Evolutionary conservation across 257 asterid species (phyloP).

Genomic region (Coffea canephora): DNA sequence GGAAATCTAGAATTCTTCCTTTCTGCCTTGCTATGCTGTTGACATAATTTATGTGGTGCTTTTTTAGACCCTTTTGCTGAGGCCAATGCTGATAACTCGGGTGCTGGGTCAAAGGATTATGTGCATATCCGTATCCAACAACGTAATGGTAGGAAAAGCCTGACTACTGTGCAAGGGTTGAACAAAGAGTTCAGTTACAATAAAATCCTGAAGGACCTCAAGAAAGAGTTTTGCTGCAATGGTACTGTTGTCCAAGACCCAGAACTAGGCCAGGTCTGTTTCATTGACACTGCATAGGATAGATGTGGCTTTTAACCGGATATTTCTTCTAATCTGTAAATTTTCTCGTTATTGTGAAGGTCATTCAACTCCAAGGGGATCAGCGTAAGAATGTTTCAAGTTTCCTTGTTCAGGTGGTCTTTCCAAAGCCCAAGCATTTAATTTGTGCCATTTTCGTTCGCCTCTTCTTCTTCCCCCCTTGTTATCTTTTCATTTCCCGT

Average conservation of each 20-base stretch:
- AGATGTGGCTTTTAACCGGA: neutral
- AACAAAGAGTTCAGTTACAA: slow-evolving; percentile 49
- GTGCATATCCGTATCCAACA: slow-evolving; percentile 49
- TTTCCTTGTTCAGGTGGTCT: slow-evolving; percentile 61
- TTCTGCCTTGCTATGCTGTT: neutral
- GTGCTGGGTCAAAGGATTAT: slow-evolving; percentile 53
- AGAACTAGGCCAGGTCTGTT: slow-evolving; percentile 77
- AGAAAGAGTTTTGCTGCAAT: slow-evolving; percentile 91
- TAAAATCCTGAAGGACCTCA: slow-evolving; percentile 64
- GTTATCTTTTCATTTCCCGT: neutral
- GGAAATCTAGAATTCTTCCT: neutral
- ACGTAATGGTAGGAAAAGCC: slow-evolving; percentile 51
- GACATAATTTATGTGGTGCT: neutral
- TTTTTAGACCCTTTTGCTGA: slow-evolving; percentile 53
- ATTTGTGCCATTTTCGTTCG: neutral
- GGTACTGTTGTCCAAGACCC: slow-evolving; percentile 92
- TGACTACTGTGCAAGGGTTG: slow-evolving; percentile 54
- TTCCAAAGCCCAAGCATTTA: neutral
- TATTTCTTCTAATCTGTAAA: neutral
- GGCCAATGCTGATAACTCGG: slow-evolving; percentile 56
- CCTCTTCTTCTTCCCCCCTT: neutral
- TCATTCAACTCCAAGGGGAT: slow-evolving; percentile 88
- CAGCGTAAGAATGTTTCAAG: slow-evolving; percentile 79
- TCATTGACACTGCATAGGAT: neutral
- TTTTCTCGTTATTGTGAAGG: slow-evolving; percentile 31